A percentile compares a stretch with the other conserved stretches of the same genome.
phyloP scores from a whole-genome alignment of 2,329 filamentous ascomycete species.

The Hypoxylon sp. region DNA sequence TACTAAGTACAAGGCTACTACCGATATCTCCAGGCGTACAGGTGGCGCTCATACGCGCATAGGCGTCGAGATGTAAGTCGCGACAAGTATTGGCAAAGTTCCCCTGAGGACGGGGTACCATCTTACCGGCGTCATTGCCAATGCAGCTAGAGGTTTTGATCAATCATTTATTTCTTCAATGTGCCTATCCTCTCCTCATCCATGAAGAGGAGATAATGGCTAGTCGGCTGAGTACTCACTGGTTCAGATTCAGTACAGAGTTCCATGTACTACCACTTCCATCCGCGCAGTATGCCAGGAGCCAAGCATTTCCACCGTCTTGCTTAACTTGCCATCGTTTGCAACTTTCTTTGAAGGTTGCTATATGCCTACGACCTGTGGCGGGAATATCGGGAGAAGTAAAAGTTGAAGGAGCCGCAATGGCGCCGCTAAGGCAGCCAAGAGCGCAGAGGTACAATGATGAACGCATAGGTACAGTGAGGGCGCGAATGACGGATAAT shows the following conservation, averaged over 20 bases:
- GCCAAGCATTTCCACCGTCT: not conserved
- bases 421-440: not conserved
- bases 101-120: not conserved
- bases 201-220: not conserved
- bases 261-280: not conserved
- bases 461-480: not conserved
- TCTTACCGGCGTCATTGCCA: not conserved
- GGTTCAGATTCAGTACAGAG: not conserved
- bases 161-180: not conserved
- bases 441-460: not conserved
- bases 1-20: too few relatives aligned
- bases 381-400: not conserved
- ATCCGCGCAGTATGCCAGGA: not conserved
- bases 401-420: not conserved
- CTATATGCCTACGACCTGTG: not conserved
- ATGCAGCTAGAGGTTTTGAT: not conserved
- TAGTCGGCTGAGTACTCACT: not conserved
- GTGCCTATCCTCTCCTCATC: not conserved
- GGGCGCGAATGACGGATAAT: not conserved
- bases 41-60: not conserved
- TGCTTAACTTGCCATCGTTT: not conserved
- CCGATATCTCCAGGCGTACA: too few relatives aligned
- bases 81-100: not conserved
- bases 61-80: not conserved
- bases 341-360: not conserved